A percentile compares a stretch with the other conserved stretches of the same genome.
Evolutionary conservation across 176 grass and related monocot genomes (phyloP).

Genomic region (Luzula sylvatica): DNA sequence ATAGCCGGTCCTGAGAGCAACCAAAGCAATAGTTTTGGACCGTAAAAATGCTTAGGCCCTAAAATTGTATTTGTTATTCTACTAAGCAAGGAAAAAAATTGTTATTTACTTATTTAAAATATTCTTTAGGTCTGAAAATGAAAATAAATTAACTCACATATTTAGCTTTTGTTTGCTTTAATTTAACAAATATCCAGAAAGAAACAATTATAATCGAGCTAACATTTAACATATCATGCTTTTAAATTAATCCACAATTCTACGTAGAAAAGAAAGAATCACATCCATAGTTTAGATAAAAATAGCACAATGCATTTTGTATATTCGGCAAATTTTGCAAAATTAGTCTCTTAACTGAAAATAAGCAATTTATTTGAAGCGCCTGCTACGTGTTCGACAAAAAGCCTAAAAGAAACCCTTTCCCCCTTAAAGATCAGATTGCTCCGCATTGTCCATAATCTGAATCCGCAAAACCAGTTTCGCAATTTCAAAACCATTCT

Average conservation of each 20-base stretch:
- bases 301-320: background rate
- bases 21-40: too few species aligned
- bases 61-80: too few species aligned
- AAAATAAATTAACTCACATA: too few species aligned
- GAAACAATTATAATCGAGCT: too few species aligned
- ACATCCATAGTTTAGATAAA: background rate
- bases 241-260: background rate
- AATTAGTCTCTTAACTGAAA: background rate
- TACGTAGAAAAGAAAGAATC: background rate
- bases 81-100: too few species aligned
- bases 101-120: too few species aligned
- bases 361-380: conserved; percentile 7
- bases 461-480: background rate
- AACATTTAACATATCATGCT: too few species aligned
- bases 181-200: too few species aligned
- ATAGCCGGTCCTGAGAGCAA: too few species aligned
- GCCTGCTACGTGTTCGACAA: background rate
- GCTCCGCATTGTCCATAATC: background rate
- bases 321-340: background rate
- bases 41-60: too few species aligned
- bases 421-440: background rate
- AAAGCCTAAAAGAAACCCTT: background rate
- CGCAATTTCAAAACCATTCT: background rate
- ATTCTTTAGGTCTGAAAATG: too few species aligned
- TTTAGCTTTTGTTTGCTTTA: too few species aligned